These are phyloP conservation scores for Cicer yamashitae DNA, from an alignment of 306 rosid species.

Conservation along the genomic window DNA sequence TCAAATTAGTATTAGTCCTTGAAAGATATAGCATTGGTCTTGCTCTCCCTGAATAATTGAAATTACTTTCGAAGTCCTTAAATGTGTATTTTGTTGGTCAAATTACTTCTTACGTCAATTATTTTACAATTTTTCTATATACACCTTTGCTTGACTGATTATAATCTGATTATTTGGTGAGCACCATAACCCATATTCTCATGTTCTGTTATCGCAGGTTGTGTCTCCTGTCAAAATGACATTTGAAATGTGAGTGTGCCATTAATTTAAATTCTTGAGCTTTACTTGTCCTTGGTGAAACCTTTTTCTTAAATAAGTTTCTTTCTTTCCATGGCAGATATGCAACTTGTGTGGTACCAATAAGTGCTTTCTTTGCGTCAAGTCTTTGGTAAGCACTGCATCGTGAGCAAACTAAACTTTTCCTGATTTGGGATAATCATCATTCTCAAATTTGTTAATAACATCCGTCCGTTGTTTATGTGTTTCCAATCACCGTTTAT, in stretches of 20 bases:
- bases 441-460: background rate
- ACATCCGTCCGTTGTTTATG: background rate
- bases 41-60: background rate
- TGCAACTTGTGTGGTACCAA: slow-evolving; percentile 91
- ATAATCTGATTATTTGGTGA: background rate
- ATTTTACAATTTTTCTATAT: no score
- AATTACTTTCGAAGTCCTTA: background rate
- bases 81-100: background rate
- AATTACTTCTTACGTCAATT: background rate
- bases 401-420: background rate
- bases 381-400: slow-evolving; percentile 84
- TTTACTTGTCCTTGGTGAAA: background rate
- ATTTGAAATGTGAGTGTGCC: slow-evolving; percentile 79
- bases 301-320: slow-evolving; percentile 25
- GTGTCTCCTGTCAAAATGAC: slow-evolving; percentile 94
- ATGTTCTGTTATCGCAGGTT: slow-evolving; percentile 65
- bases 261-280: slow-evolving; percentile 9
- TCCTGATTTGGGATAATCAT: background rate
- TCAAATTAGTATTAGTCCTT: no score
- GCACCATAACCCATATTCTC: background rate
- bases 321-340: slow-evolving; percentile 63
- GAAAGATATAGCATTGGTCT: no score
- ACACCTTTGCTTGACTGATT: background rate
- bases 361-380: slow-evolving; percentile 95
- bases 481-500: slow-evolving; percentile 7